Conservation (phyloP, 129 eudicot genomes). For the Flaveria sonorensis region DNA sequence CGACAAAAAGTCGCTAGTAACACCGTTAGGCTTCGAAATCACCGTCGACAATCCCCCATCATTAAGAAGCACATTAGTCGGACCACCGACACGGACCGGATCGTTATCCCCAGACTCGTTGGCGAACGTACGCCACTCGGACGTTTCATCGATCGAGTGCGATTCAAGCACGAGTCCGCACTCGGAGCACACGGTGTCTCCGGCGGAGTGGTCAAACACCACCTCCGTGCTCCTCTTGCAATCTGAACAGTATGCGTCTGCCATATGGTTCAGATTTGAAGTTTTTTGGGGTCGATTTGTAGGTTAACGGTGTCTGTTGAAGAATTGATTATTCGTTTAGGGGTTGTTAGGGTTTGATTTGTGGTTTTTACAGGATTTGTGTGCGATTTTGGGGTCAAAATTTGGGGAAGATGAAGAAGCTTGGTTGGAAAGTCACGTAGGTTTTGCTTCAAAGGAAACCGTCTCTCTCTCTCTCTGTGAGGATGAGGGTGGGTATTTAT, state of each 20-base stretch:
- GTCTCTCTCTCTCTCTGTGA: not conserved
- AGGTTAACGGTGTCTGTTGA: not conserved
- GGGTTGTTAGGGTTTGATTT: not conserved
- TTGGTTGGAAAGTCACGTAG: conserved; percentile 18
- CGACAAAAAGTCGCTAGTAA: conserved; percentile 35
- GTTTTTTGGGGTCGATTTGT: conserved; percentile 13
- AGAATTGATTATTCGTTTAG: not conserved
- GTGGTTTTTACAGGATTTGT: not conserved
- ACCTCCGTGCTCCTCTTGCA: conserved; percentile 78
- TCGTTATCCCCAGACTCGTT: conserved; percentile 64
- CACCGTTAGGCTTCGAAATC: conserved; percentile 52
- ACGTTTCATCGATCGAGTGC: conserved; percentile 72
- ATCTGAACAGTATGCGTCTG: conserved; percentile 56
- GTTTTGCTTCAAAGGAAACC: not conserved
- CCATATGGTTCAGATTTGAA: conserved; percentile 4
- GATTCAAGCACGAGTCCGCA: conserved; percentile 83
- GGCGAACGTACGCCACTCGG: conserved; percentile 86
- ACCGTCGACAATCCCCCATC: conserved; percentile 61
- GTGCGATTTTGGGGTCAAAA: not conserved
- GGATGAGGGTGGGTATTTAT: not conserved
- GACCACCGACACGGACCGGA: conserved; percentile 84
- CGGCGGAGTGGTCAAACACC: conserved; percentile 73
- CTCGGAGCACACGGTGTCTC: conserved; percentile 84
- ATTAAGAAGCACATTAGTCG: conserved; percentile 54
- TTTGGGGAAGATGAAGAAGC: not conserved